These are phyloP conservation scores for Centella asiatica DNA, from an alignment of 129 eudicot species.

Conservation along the genomic window DNA sequence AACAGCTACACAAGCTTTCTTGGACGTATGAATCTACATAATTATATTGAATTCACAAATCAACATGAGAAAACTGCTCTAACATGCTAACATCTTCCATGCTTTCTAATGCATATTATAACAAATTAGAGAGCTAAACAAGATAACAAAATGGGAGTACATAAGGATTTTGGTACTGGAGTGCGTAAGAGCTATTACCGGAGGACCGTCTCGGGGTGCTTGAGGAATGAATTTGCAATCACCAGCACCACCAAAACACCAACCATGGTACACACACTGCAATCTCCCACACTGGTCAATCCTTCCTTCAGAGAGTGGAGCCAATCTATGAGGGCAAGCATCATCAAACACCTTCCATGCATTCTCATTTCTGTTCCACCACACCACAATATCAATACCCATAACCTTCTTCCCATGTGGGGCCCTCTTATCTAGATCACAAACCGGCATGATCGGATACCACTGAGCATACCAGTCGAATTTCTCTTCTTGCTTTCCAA, in stretches of 20 bases:
- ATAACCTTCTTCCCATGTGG: constrained; percentile 69
- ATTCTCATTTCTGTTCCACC: constrained; percentile 74
- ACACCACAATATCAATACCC: constrained; percentile 70
- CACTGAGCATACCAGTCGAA: constrained; percentile 77
- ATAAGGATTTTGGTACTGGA: not conserved
- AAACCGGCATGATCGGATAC: constrained; percentile 63
- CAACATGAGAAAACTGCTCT: not conserved
- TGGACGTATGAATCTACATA: constrained; percentile 55
- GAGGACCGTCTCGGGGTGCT: constrained; percentile 86
- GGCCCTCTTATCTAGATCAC: constrained; percentile 73
- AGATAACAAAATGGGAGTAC: not conserved
- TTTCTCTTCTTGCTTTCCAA: constrained; percentile 25
- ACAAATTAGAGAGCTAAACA: not conserved
- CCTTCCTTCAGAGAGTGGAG: constrained; percentile 84
- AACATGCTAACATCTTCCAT: no score
- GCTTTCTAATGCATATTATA: not conserved
- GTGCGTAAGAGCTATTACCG: constrained; percentile 27
- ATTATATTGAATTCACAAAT: not conserved
- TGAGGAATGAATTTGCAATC: constrained; percentile 78
- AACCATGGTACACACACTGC: constrained; percentile 94
- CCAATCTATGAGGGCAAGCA: constrained; percentile 70
- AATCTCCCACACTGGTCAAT: constrained; percentile 86
- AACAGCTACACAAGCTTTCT: constrained; percentile 75
- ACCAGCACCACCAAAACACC: constrained; percentile 88
- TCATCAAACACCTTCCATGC: constrained; percentile 88